These are phyloP conservation scores for Populus alba DNA, from an alignment of 345 rosid genomes.

Conservation along the genomic window DNA sequence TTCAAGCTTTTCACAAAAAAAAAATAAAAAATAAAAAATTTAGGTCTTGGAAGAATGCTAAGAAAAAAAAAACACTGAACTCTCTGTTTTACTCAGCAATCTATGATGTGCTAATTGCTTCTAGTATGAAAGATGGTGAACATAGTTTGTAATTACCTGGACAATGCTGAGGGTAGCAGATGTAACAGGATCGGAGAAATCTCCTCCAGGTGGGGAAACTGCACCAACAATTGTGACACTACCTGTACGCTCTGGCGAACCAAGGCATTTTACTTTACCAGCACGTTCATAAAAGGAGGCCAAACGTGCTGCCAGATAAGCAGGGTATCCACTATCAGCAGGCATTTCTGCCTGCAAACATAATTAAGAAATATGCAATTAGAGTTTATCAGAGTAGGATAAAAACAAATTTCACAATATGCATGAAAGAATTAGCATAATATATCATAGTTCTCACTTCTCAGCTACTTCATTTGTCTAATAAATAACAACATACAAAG, in stretches of 20 bases:
- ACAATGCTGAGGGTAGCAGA: slow-evolving; percentile 99
- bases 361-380: slow-evolving; percentile 20
- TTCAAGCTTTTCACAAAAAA: not conserved
- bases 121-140: slow-evolving; percentile 1
- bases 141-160: slow-evolving; percentile 59
- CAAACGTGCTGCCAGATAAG: slow-evolving; percentile 96
- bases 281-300: slow-evolving; percentile 99
- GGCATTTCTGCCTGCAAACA: slow-evolving; percentile 96
- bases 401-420: not conserved
- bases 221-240: slow-evolving; percentile 99
- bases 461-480: not conserved
- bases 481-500: not conserved
- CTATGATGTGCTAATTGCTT: not conserved
- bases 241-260: slow-evolving; percentile 95
- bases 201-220: slow-evolving; percentile 99
- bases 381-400: not conserved
- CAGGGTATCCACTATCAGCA: slow-evolving; percentile 99
- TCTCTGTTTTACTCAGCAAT: not conserved
- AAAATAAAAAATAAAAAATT: not conserved
- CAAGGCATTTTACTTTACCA: slow-evolving; percentile 98
- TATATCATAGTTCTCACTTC: not conserved
- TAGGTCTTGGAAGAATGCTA: not conserved
- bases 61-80: not conserved
- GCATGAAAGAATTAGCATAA: not conserved
- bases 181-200: slow-evolving; percentile 99